phyloP scores from a whole-genome alignment of 1,139 yeast species.

The Nakaseomyces kungkrabaensis region DNA sequence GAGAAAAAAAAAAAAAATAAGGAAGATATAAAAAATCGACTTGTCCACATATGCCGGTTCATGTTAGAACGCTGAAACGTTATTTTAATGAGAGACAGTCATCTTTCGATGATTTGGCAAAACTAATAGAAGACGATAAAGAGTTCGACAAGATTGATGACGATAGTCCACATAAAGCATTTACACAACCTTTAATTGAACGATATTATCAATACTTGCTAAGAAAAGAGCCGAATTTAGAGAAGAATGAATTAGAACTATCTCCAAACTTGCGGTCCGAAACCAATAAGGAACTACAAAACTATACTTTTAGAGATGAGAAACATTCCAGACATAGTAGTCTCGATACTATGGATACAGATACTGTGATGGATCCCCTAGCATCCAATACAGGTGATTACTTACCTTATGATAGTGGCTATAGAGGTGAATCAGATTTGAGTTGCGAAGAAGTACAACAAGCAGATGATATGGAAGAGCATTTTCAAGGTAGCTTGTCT shows the following conservation, averaged over 20 bases:
- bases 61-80: background rate
- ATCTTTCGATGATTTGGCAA: constrained; percentile 1
- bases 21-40: no score
- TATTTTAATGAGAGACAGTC: background rate
- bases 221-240: background rate
- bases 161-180: background rate
- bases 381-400: background rate
- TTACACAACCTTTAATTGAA: constrained; percentile 1
- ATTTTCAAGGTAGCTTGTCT: background rate
- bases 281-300: background rate
- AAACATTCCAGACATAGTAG: background rate
- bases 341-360: background rate
- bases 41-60: background rate
- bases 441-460: background rate
- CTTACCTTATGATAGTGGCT: background rate
- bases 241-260: background rate
- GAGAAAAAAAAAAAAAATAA: no score
- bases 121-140: background rate
- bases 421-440: background rate
- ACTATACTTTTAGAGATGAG: background rate
- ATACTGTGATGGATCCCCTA: background rate
- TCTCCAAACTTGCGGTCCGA: background rate
- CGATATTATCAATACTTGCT: background rate
- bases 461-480: background rate
- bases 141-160: background rate